Conservation (phyloP, 2,329 filamentous ascomycete genomes). For the Lomentospora prolificans region DNA sequence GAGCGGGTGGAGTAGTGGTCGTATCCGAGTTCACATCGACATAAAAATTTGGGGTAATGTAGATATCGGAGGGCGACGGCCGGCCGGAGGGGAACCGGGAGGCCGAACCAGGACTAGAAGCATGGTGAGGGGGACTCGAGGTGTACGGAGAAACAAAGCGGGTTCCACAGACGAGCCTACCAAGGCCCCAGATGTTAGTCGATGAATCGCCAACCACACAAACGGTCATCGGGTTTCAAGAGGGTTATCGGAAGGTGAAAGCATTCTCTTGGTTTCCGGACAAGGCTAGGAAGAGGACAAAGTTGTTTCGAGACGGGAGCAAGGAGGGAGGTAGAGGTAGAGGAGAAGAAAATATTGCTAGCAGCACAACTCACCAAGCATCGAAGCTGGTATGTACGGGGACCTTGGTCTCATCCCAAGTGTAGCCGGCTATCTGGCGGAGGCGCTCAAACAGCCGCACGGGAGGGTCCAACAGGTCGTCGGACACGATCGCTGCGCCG, state of each 20-base stretch:
- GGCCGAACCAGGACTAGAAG: slow-evolving; percentile 32
- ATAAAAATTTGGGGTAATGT: slow-evolving; percentile 20
- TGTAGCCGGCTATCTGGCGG: slow-evolving; percentile 62
- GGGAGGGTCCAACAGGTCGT: slow-evolving; percentile 53
- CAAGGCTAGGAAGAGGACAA: not conserved
- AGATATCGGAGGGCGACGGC: slow-evolving; percentile 31
- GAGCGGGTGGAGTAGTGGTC: slow-evolving; percentile 22
- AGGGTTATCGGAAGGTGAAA: not conserved
- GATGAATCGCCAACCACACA: not conserved
- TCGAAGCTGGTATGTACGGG: slow-evolving; percentile 67
- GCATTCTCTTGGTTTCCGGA: no score
- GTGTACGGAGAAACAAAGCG: slow-evolving; percentile 43
- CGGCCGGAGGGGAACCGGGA: slow-evolving; percentile 33
- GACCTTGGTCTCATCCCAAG: slow-evolving; percentile 57
- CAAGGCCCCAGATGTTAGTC: not conserved
- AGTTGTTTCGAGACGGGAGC: not conserved
- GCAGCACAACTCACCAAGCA: slow-evolving; percentile 54
- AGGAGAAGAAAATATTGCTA: not conserved
- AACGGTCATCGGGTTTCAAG: not conserved
- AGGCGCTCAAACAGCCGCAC: slow-evolving; percentile 63
- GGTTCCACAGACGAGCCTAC: slow-evolving; percentile 57
- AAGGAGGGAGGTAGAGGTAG: not conserved
- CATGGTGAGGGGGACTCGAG: slow-evolving; percentile 33
- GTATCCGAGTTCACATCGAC: slow-evolving; percentile 31
- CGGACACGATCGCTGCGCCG: slow-evolving; percentile 35